Evolutionary conservation across 2,329 filamentous ascomycete genomes (phyloP).

Genomic region (Colletotrichum limetticola): DNA sequence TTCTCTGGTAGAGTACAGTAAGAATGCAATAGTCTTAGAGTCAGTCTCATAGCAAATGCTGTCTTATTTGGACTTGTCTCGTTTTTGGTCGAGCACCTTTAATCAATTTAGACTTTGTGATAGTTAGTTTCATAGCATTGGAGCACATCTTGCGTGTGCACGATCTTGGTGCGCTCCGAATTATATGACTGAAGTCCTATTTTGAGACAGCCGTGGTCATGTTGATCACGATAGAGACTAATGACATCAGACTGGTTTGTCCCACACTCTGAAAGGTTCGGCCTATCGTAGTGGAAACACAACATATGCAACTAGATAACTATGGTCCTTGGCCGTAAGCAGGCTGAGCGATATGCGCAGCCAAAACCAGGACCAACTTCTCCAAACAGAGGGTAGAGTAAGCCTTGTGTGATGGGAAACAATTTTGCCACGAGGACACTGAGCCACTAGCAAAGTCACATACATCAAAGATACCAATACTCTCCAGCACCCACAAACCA

Average conservation of each 20-base stretch:
- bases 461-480: not conserved
- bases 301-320: constrained; percentile 25
- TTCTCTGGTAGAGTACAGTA: not conserved
- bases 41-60: not conserved
- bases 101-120: not conserved
- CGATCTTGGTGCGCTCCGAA: not conserved
- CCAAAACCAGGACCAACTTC: not conserved
- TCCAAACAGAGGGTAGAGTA: not conserved
- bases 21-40: not conserved
- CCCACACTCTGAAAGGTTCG: not conserved
- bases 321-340: not conserved
- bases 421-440: not conserved
- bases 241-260: not conserved
- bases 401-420: not conserved
- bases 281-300: not conserved
- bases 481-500: not conserved
- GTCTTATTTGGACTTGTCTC: not conserved
- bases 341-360: not conserved
- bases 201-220: not conserved
- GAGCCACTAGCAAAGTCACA: not conserved
- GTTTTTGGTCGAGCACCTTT: not conserved
- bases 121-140: not conserved
- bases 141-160: not conserved
- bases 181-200: not conserved
- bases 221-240: not conserved